Base-by-base conservation (phyloP, 169 alveolate genomes). In the Sarcocystis neurona region DNA sequence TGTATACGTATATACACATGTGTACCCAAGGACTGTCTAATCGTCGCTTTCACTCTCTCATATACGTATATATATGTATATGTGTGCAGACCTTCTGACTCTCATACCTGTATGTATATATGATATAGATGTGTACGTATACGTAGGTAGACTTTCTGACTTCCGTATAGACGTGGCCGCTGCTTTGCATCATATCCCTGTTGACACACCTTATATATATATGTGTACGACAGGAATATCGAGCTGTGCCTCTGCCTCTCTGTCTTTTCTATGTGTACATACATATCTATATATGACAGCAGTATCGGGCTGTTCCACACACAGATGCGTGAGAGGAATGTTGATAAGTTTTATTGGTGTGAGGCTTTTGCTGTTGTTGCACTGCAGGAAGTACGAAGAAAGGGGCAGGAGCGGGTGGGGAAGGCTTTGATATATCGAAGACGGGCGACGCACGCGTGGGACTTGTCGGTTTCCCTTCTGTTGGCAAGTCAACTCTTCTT, bases 371-470 rank as follows among this genome's bases (percentile, higher is more conserved):
- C n/a, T 58, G 27, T 27, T 58, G 34, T 58, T 58, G n/a, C 70
- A n/a, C n/a, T n/a, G 39, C 66, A 50, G 93, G 96, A 18, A 84
- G 93, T 60, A 94, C 92, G 82, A 96, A 95, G 37, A 96, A 96
- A 0, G 97, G 97, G n/a, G 98, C 95, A 37, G 97, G 96, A 15
- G 98, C 96, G 30, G 97, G 94, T 68, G 97, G 97, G 70, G 99
- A 96, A 88, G 99, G 99, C 27, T 98, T 97, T 87, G 99, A 98
- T 90, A 99, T 97, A 10, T 90, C 96, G 53, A 97, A 97, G 92
- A 95, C 99, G 27, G 99, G 99, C 82, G 99, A 99, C 92, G 99
- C 99, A 15, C 94, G 99, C 79, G 98, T 99, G 23, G 99, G 99
- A 27, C 97, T 99, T 85, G 97, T 99, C 44, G 99, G 99, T 30